Evolutionary conservation across 306 rosid genomes (phyloP).

Genomic region (Ormosia semicastrata): DNA sequence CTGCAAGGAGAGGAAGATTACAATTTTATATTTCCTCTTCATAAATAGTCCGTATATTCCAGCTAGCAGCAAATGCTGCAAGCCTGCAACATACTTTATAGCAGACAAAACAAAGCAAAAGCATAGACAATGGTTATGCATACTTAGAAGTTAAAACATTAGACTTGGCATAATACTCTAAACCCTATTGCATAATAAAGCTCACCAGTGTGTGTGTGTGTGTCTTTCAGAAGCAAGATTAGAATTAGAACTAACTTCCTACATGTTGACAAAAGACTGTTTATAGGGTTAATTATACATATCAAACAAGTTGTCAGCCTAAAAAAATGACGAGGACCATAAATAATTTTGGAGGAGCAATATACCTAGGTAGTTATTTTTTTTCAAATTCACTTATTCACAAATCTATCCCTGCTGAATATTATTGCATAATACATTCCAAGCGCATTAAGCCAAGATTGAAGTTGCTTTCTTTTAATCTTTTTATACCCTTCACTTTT

Average conservation of each 20-base stretch:
- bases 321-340: neutral
- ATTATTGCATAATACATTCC: neutral
- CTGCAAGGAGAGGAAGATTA: slow-evolving; percentile 36
- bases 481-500: neutral
- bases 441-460: neutral
- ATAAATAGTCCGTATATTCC: neutral
- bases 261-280: neutral
- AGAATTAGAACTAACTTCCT: neutral
- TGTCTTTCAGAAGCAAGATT: neutral
- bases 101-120: neutral
- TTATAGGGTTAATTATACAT: neutral
- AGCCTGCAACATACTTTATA: neutral
- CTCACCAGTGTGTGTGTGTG: neutral
- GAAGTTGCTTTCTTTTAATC: neutral
- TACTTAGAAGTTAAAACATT: neutral
- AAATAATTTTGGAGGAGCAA: neutral
- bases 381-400: neutral
- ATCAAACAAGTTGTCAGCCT: neutral
- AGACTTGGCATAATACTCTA: neutral
- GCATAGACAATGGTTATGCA: neutral
- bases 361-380: neutral
- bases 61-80: slow-evolving; percentile 8
- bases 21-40: neutral
- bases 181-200: neutral
- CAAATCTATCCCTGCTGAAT: neutral